Percentiles rank a stretch among this genome's conserved stretches.
Evolutionary conservation across 768 basidiomycete genomes (phyloP).

Genomic region (Coprinellus aureogranulatus): DNA sequence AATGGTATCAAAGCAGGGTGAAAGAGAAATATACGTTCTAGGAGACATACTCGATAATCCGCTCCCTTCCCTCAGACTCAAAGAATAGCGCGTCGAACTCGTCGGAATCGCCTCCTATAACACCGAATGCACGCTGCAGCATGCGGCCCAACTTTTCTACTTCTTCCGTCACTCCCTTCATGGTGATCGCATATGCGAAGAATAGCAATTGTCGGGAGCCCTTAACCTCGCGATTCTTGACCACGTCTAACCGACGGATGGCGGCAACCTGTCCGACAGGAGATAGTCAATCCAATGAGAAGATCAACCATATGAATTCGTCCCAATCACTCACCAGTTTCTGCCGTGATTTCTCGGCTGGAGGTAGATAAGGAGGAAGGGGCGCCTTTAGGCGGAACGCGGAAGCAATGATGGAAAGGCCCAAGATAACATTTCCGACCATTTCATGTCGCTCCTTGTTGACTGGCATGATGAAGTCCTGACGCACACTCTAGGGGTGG

Average conservation of each 20-base stretch:
- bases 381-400: conserved; percentile 86
- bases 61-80: conserved; percentile 19
- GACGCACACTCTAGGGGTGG: conserved; percentile 61
- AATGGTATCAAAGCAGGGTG: too few species aligned
- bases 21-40: too few species aligned
- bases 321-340: conserved; percentile 55
- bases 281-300: not conserved
- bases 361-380: conserved; percentile 93
- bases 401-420: conserved; percentile 75
- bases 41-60: conserved; percentile 22
- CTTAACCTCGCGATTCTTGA: conserved; percentile 77
- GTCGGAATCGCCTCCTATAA: conserved; percentile 77
- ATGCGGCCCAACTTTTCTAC: conserved; percentile 78
- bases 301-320: not conserved
- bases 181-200: conserved; percentile 90
- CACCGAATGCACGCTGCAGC: conserved; percentile 88
- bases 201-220: conserved; percentile 85
- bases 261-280: conserved; percentile 60
- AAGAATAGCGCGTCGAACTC: conserved; percentile 82
- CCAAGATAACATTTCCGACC: conserved; percentile 92
- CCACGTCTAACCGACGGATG: conserved; percentile 81
- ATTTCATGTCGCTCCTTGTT: conserved; percentile 88
- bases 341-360: conserved; percentile 81
- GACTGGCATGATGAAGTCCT: conserved; percentile 89
- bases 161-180: conserved; percentile 91